Conservation (phyloP, 78 protist species). For the Guillardia theta region DNA sequence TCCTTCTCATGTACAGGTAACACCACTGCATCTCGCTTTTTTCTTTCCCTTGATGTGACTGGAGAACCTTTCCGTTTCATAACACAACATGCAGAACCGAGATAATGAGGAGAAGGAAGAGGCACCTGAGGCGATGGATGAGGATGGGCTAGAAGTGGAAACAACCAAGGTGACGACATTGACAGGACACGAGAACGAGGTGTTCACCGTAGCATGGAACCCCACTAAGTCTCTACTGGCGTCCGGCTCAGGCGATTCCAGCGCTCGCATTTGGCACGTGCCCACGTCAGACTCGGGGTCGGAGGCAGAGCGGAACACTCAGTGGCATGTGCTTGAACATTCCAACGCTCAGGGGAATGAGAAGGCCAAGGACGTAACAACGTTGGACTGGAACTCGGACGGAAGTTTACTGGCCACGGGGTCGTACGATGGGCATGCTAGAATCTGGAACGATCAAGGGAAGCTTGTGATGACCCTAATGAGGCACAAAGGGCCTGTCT, state of each 20-base stretch:
- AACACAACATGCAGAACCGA: no score
- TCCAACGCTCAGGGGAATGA: background rate
- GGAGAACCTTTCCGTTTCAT: no score
- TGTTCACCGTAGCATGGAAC: background rate
- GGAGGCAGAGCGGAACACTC: slow-evolving; percentile 14
- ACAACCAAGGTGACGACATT: background rate
- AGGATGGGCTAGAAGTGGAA: slow-evolving; percentile 3
- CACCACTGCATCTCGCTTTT: no score
- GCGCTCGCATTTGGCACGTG: slow-evolving; percentile 84
- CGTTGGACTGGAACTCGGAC: slow-evolving; percentile 84
- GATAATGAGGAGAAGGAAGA: slow-evolving; percentile 1
- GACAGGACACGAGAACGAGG: background rate
- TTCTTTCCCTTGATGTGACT: no score
- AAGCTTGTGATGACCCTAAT: slow-evolving; percentile 57
- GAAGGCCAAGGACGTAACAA: slow-evolving; percentile 81
- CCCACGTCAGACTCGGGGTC: background rate
- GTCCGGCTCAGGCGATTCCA: slow-evolving; percentile 80
- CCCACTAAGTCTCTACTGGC: slow-evolving; percentile 49
- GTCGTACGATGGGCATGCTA: slow-evolving; percentile 88
- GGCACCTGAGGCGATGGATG: background rate
- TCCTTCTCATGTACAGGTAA: background rate
- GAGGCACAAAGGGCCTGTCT: slow-evolving; percentile 85
- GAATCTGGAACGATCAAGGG: slow-evolving; percentile 56
- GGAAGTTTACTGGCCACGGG: slow-evolving; percentile 91
- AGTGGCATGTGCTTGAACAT: slow-evolving; percentile 10